These are phyloP conservation scores for Teratosphaeria gauchensis DNA, from an alignment of 2,329 filamentous ascomycete species.

Conservation along the genomic window DNA sequence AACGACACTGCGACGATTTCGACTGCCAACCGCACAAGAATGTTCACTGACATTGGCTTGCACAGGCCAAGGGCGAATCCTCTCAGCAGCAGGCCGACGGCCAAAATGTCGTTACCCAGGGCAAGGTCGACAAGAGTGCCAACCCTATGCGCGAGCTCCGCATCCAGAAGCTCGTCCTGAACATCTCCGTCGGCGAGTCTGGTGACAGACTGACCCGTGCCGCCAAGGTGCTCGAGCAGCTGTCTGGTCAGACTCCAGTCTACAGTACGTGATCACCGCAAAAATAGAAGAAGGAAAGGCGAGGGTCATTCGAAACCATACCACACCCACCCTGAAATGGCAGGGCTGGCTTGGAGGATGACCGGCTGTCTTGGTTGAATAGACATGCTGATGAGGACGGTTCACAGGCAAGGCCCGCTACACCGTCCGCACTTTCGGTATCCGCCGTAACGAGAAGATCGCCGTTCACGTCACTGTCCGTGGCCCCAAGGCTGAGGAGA, in stretches of 20 bases:
- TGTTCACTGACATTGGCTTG: conserved; percentile 7
- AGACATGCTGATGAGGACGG: background rate
- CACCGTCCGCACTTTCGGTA: conserved; percentile 99
- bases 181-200: conserved; percentile 99
- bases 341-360: background rate
- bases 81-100: conserved; percentile 23
- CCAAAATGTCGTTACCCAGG: conserved; percentile 15
- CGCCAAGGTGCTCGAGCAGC: conserved; percentile 99
- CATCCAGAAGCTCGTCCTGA: conserved; percentile 98
- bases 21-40: background rate
- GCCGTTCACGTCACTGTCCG: conserved; percentile 98
- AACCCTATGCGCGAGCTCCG: conserved; percentile 99
- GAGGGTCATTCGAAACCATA: background rate
- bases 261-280: conserved; percentile 62
- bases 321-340: background rate
- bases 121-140: conserved; percentile 59
- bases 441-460: conserved; percentile 99
- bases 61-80: conserved; percentile 20
- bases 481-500: conserved; percentile 98
- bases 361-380: background rate
- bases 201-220: conserved; percentile 99
- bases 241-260: conserved; percentile 98
- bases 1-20: background rate
- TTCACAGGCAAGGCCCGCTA: conserved; percentile 93
- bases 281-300: background rate